A percentile compares a stretch with the other conserved stretches of the same genome.
Conservation (phyloP, 768 basidiomycete genomes). For the Dentipellis sp. region DNA sequence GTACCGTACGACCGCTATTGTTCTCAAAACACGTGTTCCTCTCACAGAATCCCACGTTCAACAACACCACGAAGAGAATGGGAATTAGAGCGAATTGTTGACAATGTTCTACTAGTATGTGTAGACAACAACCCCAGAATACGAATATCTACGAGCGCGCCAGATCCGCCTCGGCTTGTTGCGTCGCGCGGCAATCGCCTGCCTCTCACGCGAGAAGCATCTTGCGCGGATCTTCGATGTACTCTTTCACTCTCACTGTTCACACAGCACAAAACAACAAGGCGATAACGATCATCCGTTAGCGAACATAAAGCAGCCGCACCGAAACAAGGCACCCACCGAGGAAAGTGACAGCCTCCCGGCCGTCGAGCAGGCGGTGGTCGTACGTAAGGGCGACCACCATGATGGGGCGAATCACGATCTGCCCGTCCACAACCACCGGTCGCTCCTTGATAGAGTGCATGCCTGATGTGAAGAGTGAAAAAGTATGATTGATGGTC, state of each 20-base stretch:
- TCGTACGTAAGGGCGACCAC: slow-evolving; percentile 91
- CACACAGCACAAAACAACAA: slow-evolving; percentile 3
- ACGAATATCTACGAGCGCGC: too few relatives aligned
- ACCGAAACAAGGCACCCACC: slow-evolving; percentile 41
- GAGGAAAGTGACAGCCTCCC: slow-evolving; percentile 96
- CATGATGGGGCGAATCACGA: slow-evolving; percentile 97
- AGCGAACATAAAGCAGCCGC: neutral
- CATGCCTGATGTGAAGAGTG: slow-evolving; percentile 48
- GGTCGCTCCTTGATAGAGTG: slow-evolving; percentile 89
- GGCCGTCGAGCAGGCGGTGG: slow-evolving; percentile 89
- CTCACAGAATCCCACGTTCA: too few relatives aligned
- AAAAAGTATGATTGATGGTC: too few relatives aligned
- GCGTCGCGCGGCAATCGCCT: too few relatives aligned
- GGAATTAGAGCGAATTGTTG: too few relatives aligned
- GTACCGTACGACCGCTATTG: too few relatives aligned
- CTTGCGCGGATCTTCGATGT: slow-evolving; percentile 43
- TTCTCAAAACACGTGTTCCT: too few relatives aligned
- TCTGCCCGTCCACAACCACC: slow-evolving; percentile 89
- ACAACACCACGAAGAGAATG: too few relatives aligned
- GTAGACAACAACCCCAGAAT: too few relatives aligned
- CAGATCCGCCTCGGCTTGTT: too few relatives aligned
- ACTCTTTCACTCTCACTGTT: slow-evolving; percentile 42
- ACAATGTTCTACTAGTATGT: too few relatives aligned
- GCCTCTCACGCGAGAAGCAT: slow-evolving; percentile 24
- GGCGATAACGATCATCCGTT: neutral